Percentiles rank a stretch among this genome's conserved stretches.
These are phyloP conservation scores for Phanerochaete sordida DNA, from an alignment of 768 basidiomycete genomes.

Conservation along the genomic window DNA sequence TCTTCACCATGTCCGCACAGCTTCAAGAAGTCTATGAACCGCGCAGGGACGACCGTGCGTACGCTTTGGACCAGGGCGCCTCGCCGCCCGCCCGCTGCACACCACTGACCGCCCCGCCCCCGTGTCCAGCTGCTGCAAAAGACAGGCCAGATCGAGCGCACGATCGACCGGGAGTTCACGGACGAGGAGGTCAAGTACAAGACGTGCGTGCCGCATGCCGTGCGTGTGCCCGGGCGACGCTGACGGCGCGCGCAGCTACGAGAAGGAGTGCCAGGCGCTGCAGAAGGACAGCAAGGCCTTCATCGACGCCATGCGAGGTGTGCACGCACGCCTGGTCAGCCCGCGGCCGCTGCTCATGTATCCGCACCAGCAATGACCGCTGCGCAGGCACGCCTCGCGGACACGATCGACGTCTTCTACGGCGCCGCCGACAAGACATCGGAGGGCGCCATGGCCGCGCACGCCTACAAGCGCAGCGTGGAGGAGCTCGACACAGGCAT, in stretches of 20 bases:
- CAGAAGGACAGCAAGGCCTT: slow-evolving; percentile 97
- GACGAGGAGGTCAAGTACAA: slow-evolving; percentile 91
- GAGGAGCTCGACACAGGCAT: slow-evolving; percentile 90
- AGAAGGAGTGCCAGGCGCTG: slow-evolving; percentile 91
- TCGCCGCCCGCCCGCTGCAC: background rate
- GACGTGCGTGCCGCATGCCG: slow-evolving; percentile 50
- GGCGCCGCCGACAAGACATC: slow-evolving; percentile 77
- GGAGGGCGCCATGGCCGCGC: slow-evolving; percentile 94
- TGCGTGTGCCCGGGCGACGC: background rate
- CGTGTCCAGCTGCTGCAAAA: slow-evolving; percentile 81
- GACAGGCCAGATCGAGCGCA: slow-evolving; percentile 96
- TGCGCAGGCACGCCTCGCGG: slow-evolving; percentile 89
- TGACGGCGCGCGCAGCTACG: slow-evolving; percentile 53
- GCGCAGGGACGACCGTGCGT: slow-evolving; percentile 85
- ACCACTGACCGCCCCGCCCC: too few species aligned
- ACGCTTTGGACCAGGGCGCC: slow-evolving; percentile 12
- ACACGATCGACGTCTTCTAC: slow-evolving; percentile 93
- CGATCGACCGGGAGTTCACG: slow-evolving; percentile 89
- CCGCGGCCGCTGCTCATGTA: background rate
- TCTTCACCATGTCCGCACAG: slow-evolving; percentile 32
- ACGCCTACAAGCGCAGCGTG: slow-evolving; percentile 93
- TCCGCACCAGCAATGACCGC: slow-evolving; percentile 76
- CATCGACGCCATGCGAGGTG: slow-evolving; percentile 91
- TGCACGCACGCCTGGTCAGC: slow-evolving; percentile 20
- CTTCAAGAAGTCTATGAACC: slow-evolving; percentile 91